phyloP scores from a whole-genome alignment of 495 filamentous ascomycete genomes.

The Chaetomium cochliodes region DNA sequence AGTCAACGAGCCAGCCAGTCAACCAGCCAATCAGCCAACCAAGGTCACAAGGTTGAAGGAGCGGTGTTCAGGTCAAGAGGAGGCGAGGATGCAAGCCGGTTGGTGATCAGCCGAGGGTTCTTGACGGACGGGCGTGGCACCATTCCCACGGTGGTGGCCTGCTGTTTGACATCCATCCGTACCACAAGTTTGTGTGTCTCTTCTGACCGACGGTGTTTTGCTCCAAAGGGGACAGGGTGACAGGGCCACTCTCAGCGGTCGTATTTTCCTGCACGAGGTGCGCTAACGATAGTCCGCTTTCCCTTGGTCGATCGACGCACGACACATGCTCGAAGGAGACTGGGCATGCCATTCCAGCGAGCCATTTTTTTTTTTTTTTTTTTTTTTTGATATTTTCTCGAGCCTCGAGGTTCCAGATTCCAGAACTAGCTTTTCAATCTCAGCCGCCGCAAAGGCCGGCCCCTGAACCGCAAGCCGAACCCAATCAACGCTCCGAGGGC shows the following conservation, averaged over 20 bases:
- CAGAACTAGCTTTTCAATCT: slow-evolving; percentile 1
- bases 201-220: neutral
- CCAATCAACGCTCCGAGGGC: neutral
- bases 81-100: neutral
- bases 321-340: neutral
- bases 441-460: neutral
- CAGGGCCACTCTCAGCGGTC: neutral
- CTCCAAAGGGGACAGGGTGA: neutral
- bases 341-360: neutral
- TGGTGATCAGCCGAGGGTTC: neutral
- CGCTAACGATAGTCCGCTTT: neutral
- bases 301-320: neutral
- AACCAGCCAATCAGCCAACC: slow-evolving; percentile 2
- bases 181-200: neutral
- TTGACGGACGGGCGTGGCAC: neutral
- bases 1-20: neutral
- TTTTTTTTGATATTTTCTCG: too few relatives aligned
- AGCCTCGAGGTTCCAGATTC: neutral
- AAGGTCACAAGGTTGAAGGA: neutral
- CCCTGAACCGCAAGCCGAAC: slow-evolving; percentile 3
- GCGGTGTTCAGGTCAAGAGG: neutral
- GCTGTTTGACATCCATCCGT: neutral
- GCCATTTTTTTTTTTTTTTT: neutral
- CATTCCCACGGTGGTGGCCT: neutral
- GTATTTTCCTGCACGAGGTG: neutral